These are phyloP conservation scores for Penicillium sp. DNA, from an alignment of 2,329 filamentous ascomycete species.

Conservation along the genomic window DNA sequence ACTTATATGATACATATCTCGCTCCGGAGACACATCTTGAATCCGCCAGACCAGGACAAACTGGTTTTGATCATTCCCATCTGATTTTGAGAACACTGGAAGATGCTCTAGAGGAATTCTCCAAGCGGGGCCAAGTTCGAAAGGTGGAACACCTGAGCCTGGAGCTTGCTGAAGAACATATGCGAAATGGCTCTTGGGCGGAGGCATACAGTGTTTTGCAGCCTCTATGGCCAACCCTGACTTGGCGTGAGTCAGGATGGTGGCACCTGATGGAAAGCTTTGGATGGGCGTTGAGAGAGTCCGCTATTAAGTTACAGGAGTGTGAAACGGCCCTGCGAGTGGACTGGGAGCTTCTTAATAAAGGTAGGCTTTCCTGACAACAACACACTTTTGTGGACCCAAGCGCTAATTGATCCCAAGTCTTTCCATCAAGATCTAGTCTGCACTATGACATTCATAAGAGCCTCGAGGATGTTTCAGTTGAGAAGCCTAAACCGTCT, in stretches of 20 bases:
- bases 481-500: conserved; percentile 42
- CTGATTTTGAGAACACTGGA: conserved; percentile 52
- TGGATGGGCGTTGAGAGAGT: conserved; percentile 55
- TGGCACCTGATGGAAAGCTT: conserved; percentile 57
- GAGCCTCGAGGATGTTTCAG: conserved; percentile 43
- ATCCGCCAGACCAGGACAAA: conserved; percentile 43
- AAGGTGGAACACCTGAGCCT: conserved; percentile 56
- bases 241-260: conserved; percentile 64
- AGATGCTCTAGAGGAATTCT: conserved; percentile 52
- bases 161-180: conserved; percentile 56
- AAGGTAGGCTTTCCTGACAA: conserved; percentile 25
- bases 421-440: conserved; percentile 35
- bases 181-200: conserved; percentile 50
- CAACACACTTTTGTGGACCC: not conserved
- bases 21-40: conserved; percentile 60
- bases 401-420: conserved; percentile 22
- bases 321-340: conserved; percentile 52
- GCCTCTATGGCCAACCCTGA: conserved; percentile 56
- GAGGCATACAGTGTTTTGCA: conserved; percentile 54
- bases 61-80: conserved; percentile 53
- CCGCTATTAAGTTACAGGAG: conserved; percentile 48
- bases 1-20: conserved; percentile 61
- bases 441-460: conserved; percentile 50
- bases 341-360: conserved; percentile 57
- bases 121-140: conserved; percentile 52